A percentile compares a stretch with the other conserved stretches of the same genome.
Conservation (phyloP, 1,139 yeast genomes). For the Hyphopichia buzzinii region DNA sequence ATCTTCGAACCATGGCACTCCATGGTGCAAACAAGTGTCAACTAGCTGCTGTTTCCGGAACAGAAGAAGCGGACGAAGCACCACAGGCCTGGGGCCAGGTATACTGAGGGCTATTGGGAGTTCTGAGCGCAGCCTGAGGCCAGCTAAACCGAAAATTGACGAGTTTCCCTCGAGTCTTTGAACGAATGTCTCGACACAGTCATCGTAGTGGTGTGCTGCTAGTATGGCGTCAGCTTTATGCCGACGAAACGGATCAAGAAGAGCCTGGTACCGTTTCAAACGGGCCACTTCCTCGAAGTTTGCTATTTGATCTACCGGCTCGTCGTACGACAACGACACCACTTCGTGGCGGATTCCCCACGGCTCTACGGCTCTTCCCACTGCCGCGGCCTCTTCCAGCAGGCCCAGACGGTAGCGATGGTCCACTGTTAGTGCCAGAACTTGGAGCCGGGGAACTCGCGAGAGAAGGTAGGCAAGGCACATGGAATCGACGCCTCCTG, state of each 20-base stretch:
- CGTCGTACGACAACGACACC: conserved; percentile 30
- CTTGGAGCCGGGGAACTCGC: conserved; percentile 14
- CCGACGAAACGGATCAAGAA: conserved; percentile 34
- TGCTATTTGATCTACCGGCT: conserved; percentile 20
- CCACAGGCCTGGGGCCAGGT: conserved; percentile 13
- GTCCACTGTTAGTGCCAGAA: conserved; percentile 57
- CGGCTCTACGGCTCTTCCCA: conserved; percentile 29
- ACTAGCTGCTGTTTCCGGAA: conserved; percentile 44
- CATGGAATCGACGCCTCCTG: conserved; percentile 86
- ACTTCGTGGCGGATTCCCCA: conserved; percentile 45
- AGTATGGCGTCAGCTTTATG: conserved; percentile 33
- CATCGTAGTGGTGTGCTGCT: conserved; percentile 70
- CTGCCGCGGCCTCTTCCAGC: conserved; percentile 43
- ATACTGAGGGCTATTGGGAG: conserved; percentile 12
- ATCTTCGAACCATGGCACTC: conserved; percentile 67
- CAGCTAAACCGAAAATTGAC: conserved; percentile 57
- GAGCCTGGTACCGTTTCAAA: conserved; percentile 43
- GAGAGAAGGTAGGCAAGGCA: conserved; percentile 52
- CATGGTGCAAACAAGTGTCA: conserved; percentile 39
- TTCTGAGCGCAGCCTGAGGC: conserved; percentile 26
- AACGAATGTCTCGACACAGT: conserved; percentile 69
- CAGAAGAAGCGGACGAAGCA: conserved; percentile 55
- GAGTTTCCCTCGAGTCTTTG: conserved; percentile 55
- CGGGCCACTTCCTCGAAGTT: conserved; percentile 63
- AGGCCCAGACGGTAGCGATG: conserved; percentile 53